phyloP scores from a whole-genome alignment of 495 filamentous ascomycete species.

The Penicillium robsamsonii region DNA sequence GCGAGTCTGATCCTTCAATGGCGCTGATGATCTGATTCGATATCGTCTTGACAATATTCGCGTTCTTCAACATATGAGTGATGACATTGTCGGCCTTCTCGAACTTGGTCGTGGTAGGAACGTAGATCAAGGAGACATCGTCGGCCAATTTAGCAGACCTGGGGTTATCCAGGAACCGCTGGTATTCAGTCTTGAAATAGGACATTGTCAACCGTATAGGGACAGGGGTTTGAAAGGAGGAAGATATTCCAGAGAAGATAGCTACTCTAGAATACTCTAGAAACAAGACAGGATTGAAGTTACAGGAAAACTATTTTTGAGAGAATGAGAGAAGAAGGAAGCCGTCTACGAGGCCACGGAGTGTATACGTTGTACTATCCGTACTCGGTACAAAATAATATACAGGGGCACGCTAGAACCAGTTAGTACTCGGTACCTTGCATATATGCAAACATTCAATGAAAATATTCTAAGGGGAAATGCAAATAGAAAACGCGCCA shows the following conservation, averaged over 20 bases:
- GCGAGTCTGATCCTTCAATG: slow-evolving; percentile 65
- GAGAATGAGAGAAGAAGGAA: slow-evolving; percentile 2
- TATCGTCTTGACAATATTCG: slow-evolving; percentile 69
- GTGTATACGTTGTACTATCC: not conserved
- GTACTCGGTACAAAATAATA: not conserved
- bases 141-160: slow-evolving; percentile 60
- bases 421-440: slow-evolving; percentile 11
- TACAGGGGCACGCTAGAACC: not conserved
- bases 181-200: slow-evolving; percentile 64
- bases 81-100: slow-evolving; percentile 67
- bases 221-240: slow-evolving; percentile 11
- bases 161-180: slow-evolving; percentile 73
- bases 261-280: not conserved
- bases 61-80: slow-evolving; percentile 69
- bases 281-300: slow-evolving; percentile 1
- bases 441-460: slow-evolving; percentile 6
- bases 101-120: slow-evolving; percentile 79
- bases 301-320: slow-evolving; percentile 7
- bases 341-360: not conserved
- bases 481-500: slow-evolving; percentile 17
- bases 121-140: slow-evolving; percentile 81
- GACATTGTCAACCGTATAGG: slow-evolving; percentile 43
- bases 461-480: slow-evolving; percentile 8
- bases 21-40: slow-evolving; percentile 68
- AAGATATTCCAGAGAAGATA: not conserved